Evolutionary conservation across 2,329 filamentous ascomycete species (phyloP).

Genomic region (Xylaria polymorpha): DNA sequence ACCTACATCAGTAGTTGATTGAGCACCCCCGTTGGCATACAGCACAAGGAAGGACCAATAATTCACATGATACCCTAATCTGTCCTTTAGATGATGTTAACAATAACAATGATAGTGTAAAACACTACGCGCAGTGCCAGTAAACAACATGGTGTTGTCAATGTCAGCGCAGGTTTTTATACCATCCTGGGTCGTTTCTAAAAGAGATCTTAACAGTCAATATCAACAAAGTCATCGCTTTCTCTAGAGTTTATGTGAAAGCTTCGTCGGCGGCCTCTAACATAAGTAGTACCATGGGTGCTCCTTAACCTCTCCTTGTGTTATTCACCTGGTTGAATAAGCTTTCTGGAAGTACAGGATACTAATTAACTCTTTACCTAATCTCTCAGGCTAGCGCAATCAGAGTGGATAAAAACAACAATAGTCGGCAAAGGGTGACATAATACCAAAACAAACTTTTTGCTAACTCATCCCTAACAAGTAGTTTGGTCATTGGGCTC

Average conservation of each 20-base stretch:
- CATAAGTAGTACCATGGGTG: background rate
- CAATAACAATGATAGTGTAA: background rate
- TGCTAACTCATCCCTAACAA: background rate
- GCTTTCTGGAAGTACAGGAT: no score
- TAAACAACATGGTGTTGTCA: background rate
- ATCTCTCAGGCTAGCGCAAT: background rate
- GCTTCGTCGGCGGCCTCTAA: background rate
- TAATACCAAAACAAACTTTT: background rate
- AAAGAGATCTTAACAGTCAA: no score
- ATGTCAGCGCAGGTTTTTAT: background rate
- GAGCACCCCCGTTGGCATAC: no score
- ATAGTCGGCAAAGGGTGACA: background rate
- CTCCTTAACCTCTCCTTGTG: background rate
- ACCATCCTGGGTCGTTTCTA: background rate
- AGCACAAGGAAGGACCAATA: no score
- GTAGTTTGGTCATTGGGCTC: conserved; percentile 8
- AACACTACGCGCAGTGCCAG: background rate
- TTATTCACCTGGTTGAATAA: no score
- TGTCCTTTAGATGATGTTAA: background rate
- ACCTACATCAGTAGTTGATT: no score
- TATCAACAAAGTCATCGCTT: no score
- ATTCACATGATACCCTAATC: background rate
- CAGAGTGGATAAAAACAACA: background rate
- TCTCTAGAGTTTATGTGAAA: background rate
- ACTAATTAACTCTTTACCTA: background rate